These are phyloP conservation scores for Aphanocladium album DNA, from an alignment of 2,329 filamentous ascomycete genomes.

Conservation along the genomic window DNA sequence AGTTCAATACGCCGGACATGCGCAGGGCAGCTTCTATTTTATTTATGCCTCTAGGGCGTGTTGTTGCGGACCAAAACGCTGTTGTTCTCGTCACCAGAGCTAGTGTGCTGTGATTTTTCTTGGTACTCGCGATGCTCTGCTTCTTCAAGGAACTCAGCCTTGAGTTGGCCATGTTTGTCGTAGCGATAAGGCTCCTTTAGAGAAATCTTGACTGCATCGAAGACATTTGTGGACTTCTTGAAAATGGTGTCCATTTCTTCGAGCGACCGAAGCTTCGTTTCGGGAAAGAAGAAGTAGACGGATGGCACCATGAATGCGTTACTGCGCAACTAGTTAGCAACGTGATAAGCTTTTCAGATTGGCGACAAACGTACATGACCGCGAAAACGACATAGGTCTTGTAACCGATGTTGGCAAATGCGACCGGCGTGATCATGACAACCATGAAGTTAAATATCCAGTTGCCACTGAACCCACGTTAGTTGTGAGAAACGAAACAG, in stretches of 20 bases:
- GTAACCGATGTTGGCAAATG: conserved; percentile 9
- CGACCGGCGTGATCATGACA: conserved; percentile 10
- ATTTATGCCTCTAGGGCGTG: neutral
- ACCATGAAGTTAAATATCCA: conserved; percentile 14
- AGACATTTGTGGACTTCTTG: conserved; percentile 9
- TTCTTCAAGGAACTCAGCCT: conserved; percentile 3
- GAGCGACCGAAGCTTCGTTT: conserved; percentile 7
- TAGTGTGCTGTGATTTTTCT: conserved; percentile 3
- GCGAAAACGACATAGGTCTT: conserved; percentile 11
- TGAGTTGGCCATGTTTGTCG: conserved; percentile 2
- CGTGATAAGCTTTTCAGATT: too few species aligned
- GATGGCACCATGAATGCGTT: conserved; percentile 10
- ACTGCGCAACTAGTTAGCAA: neutral
- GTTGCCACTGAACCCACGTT: neutral
- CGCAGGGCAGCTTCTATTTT: too few species aligned
- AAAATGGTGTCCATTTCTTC: conserved; percentile 12
- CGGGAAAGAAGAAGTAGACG: conserved; percentile 11
- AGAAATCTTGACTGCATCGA: conserved; percentile 5
- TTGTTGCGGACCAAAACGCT: neutral
- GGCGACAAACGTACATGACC: conserved; percentile 2
- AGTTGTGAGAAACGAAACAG: neutral
- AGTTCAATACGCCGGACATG: too few species aligned
- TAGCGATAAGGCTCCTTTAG: conserved; percentile 2
- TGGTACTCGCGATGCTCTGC: neutral
- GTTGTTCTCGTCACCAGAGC: conserved; percentile 8